Base-by-base conservation (phyloP, 306 rosid genomes). In the Pyrus communis region DNA sequence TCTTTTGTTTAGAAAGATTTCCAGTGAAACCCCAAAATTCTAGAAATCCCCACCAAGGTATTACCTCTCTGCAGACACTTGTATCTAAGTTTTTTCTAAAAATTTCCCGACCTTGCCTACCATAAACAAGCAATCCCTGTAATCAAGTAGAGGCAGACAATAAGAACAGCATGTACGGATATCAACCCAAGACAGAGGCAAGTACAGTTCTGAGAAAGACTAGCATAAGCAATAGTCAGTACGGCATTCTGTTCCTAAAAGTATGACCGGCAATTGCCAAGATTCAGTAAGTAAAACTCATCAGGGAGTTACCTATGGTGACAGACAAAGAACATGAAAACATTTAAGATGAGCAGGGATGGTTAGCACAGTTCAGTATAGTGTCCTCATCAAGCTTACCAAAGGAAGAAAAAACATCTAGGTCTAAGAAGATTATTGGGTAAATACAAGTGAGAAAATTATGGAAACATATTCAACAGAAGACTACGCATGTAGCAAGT, bases 61-160 rank as follows among this genome's bases (percentile, higher is more conserved):
- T 81, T 83, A 92, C 97, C 98, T 92, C 96, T 87, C 84, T 88
- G 86, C 96, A 87, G 81, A 95, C 79, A 60, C 71, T 62, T 77
- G 81, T 89, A 79, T 92, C 97, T 83, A 95, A 92, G 86, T 81
- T 92, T 84, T 84, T 82, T 76, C 91, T 86, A 84, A 84, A 90
- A 81, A 95, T 92, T 88, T 95, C 93, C 83, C 13, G 90, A 54
- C 98, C 98, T 84, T 88, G 90, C 88, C 83, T 86, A 55, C 98
- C 98, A 80, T 90, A 95, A 78, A 95, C 97, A 77, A 95, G 95
- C 83, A 92, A 83, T 62, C 98, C 97, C 98, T 94, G 88, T 65
- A 86, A 87, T 71, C 83, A 89, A 66, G 81, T 33, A 63, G 77
- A 63, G 77, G 77, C 59, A 67, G 75, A 68, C 65, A 17, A 33